These are phyloP conservation scores for Oryza glaberrima DNA, from an alignment of 176 grass and related monocot species.

Conservation along the genomic window DNA sequence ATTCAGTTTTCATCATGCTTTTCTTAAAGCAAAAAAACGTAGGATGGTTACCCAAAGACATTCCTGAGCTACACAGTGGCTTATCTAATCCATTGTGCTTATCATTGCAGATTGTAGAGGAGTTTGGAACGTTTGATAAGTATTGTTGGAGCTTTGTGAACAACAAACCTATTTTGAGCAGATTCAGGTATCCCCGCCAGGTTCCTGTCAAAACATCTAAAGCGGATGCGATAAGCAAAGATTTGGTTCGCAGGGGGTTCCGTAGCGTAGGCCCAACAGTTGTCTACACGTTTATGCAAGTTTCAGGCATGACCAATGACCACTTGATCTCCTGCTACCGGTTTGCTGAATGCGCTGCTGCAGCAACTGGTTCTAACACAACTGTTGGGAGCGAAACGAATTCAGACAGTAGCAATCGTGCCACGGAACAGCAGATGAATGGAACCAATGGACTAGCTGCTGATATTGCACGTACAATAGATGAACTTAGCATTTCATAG, in stretches of 20 bases:
- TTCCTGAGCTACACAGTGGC: neutral
- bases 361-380: slow-evolving; percentile 31
- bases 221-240: slow-evolving; percentile 96
- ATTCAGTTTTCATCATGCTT: neutral
- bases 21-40: neutral
- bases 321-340: slow-evolving; percentile 86
- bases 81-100: slow-evolving; percentile 16
- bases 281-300: slow-evolving; percentile 96
- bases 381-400: slow-evolving; percentile 37
- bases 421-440: slow-evolving; percentile 45
- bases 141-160: slow-evolving; percentile 96
- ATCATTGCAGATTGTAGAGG: slow-evolving; percentile 58
- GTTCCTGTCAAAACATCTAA: slow-evolving; percentile 88
- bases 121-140: slow-evolving; percentile 91
- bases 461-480: slow-evolving; percentile 51
- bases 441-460: slow-evolving; percentile 41
- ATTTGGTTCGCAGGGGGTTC: slow-evolving; percentile 83
- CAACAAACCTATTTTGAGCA: slow-evolving; percentile 76
- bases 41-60: neutral
- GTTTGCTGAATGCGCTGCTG: slow-evolving; percentile 60
- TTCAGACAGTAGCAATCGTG: slow-evolving; percentile 25
- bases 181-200: slow-evolving; percentile 87
- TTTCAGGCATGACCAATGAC: slow-evolving; percentile 85
- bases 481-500: slow-evolving; percentile 82
- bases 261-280: slow-evolving; percentile 86